Evolutionary conservation across 75 land plant genomes (phyloP).

Genomic region (Sequoia sempervirens): DNA sequence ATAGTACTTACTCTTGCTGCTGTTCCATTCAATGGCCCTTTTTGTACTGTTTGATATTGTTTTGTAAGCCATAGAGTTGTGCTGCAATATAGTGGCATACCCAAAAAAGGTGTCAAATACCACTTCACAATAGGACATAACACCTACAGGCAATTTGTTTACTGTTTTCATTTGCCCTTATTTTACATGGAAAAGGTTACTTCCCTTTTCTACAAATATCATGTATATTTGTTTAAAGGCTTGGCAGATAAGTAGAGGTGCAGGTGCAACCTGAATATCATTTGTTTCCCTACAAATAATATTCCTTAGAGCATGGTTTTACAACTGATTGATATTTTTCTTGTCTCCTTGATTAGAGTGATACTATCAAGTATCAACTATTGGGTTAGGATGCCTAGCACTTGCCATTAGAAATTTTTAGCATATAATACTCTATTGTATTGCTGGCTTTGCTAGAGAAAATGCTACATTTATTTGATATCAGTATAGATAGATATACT

Average conservation of each 20-base stretch:
- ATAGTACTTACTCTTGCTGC: not conserved
- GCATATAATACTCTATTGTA: not conserved
- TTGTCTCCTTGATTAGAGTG: not conserved
- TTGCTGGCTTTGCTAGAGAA: not conserved
- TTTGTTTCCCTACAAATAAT: too few species aligned
- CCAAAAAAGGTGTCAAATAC: not conserved
- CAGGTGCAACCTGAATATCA: too few species aligned
- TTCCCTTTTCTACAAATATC: not conserved
- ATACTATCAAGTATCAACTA: not conserved
- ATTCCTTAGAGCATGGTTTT: not conserved
- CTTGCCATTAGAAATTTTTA: not conserved
- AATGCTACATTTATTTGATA: not conserved
- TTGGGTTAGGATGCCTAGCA: not conserved
- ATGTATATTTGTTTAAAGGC: not conserved
- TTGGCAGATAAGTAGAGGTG: too few species aligned
- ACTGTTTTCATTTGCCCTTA: not conserved
- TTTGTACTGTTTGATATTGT: not conserved
- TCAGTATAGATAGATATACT: not conserved
- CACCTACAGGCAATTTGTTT: not conserved
- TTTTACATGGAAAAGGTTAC: not conserved
- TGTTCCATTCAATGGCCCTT: not conserved
- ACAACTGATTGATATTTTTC: not conserved
- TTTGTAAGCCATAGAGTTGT: not conserved
- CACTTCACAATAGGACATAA: not conserved
- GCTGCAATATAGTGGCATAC: not conserved